phyloP scores from a whole-genome alignment of 1,139 yeast species.

The Candida sanyaensis region DNA sequence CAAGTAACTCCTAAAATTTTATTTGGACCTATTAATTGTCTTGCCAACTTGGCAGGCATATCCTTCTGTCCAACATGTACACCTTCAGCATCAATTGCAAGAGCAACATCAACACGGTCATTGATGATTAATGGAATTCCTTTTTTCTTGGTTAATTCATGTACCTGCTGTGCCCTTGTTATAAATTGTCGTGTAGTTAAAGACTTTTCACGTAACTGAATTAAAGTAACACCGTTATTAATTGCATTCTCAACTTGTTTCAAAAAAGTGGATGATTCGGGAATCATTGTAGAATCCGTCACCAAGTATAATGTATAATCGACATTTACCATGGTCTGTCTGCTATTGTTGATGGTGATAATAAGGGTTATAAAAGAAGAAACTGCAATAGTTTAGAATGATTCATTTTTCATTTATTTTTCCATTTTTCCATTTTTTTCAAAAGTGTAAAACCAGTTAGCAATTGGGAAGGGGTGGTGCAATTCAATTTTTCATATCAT shows the following conservation, averaged over 20 bases:
- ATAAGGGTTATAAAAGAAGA: not conserved
- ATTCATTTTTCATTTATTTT: no score
- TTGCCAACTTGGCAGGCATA: constrained; percentile 63
- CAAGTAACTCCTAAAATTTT: constrained; percentile 85
- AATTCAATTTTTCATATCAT: not conserved
- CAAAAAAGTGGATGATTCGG: constrained; percentile 58
- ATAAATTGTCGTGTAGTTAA: constrained; percentile 71
- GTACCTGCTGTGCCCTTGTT: constrained; percentile 59
- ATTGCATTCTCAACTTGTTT: constrained; percentile 65
- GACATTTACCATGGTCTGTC: constrained; percentile 3
- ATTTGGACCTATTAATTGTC: constrained; percentile 67
- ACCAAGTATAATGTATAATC: constrained; percentile 77
- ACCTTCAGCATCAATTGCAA: constrained; percentile 90
- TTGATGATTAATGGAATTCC: constrained; percentile 82
- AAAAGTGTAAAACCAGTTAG: no score
- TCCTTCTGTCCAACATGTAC: constrained; percentile 95
- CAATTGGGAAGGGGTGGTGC: no score
- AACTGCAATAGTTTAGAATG: no score
- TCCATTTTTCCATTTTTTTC: no score
- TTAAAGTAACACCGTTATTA: constrained; percentile 72
- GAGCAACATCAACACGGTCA: constrained; percentile 86
- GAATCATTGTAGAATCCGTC: constrained; percentile 79
- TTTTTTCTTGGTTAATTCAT: constrained; percentile 56
- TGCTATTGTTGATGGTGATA: not conserved
- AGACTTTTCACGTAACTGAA: constrained; percentile 83